A percentile compares a stretch with the other conserved stretches of the same genome.
phyloP scores from a whole-genome alignment of 495 filamentous ascomycete species.

The Penicillium nucicola region DNA sequence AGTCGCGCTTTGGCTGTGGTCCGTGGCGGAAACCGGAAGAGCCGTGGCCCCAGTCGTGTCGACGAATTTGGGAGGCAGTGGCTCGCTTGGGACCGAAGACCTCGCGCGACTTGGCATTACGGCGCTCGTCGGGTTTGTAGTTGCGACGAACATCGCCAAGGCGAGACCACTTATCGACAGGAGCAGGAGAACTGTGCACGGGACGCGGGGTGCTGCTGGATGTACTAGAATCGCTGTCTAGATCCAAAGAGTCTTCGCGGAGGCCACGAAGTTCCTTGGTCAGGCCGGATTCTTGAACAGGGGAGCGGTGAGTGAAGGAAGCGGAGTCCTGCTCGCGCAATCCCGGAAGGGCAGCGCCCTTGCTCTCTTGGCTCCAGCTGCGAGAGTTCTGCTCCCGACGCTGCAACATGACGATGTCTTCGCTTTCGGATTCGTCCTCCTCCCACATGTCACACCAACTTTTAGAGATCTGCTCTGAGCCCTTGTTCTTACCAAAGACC shows the following conservation, averaged over 20 bases:
- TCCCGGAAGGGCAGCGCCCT: constrained; percentile 27
- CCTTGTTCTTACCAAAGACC: constrained; percentile 68
- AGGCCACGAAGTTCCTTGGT: constrained; percentile 26
- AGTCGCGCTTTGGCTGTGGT: constrained; percentile 51
- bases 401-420: constrained; percentile 52
- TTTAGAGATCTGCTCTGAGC: constrained; percentile 73
- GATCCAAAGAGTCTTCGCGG: constrained; percentile 46
- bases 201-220: constrained; percentile 57
- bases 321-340: constrained; percentile 46
- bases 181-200: constrained; percentile 51
- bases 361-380: constrained; percentile 78
- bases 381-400: constrained; percentile 73
- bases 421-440: constrained; percentile 72
- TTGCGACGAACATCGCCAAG: constrained; percentile 78
- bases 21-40: constrained; percentile 50
- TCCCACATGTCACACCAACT: constrained; percentile 98
- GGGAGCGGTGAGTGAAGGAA: constrained; percentile 43
- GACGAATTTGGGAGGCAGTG: constrained; percentile 36
- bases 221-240: constrained; percentile 59
- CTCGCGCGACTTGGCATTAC: constrained; percentile 56
- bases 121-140: constrained; percentile 46
- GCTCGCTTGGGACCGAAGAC: constrained; percentile 39
- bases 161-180: constrained; percentile 82
- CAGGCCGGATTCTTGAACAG: constrained; percentile 9
- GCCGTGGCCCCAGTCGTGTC: constrained; percentile 52